Evolutionary conservation across 2,329 filamentous ascomycete species (phyloP), one percentile per base, ranked within the genome.

Genomic region (Aspergillus terreus): DNA sequence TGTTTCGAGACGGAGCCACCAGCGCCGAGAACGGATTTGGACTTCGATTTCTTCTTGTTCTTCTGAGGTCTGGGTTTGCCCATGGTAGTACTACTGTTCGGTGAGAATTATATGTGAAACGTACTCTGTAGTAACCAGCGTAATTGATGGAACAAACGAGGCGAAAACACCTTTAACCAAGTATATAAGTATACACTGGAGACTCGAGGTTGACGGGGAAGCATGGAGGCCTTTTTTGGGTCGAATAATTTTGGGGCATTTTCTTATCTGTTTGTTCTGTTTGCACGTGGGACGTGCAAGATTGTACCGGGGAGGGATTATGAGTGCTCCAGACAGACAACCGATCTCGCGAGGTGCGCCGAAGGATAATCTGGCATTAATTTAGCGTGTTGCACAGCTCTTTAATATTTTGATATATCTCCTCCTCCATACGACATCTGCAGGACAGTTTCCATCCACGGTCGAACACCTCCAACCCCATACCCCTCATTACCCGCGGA

Each of bases 31-130:
- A 73, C 65, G 52, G 75, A 72, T 61, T 76, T 76, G 64, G 67
- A 58, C 54, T 68, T 70, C 50, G 67, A 66, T 53, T 71, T 72
- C 53, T 67, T 61, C 55, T 73, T 74, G 52, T 71, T 79, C 61
- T 71, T 71, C 51, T 74, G 71, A 49, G 76, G 73, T 67, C 76
- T 78, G 48, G 78, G 77, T 69, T 78, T 80, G 58, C 74, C 77
- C 78, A 82, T 81, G 58, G 49, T 70, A 57, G 56, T 44, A 53
- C 32, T 54, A 44, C 21, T 46, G 47, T 21, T 45, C 38, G 36
- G 47, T n/a, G 38, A 49, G 27, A 19, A 43, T 27, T 33, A 46
- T 30, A 12, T 49, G n/a, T 23, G 36, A 32, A 38, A 58, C 47
- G 52, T 55, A 58, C 50, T 56, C 27, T 51, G 25, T 12, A 30